A percentile compares a stretch with the other conserved stretches of the same genome.
Conservation (phyloP, 805 yeast genomes). For the Gaillardinia entomophila region DNA sequence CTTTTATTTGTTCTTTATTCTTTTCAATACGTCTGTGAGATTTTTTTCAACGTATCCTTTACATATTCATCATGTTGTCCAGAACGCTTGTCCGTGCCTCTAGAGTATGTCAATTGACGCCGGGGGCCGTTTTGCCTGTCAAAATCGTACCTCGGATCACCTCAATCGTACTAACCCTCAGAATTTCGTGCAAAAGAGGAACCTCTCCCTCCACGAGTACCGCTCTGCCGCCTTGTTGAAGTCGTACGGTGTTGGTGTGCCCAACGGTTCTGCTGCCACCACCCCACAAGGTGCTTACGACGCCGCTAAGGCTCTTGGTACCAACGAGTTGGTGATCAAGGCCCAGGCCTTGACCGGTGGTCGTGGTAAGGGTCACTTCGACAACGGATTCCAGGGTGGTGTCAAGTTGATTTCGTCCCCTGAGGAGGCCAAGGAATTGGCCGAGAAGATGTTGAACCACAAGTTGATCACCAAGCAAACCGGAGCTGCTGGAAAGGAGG, state of each 20-base stretch:
- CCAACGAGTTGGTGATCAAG: slow-evolving; percentile 86
- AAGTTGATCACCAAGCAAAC: slow-evolving; percentile 96
- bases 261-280: slow-evolving; percentile 85
- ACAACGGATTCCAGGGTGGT: slow-evolving; percentile 94
- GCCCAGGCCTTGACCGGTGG: slow-evolving; percentile 99
- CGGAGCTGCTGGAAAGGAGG: slow-evolving; percentile 95
- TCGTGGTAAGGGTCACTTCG: slow-evolving; percentile 98
- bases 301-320: slow-evolving; percentile 69
- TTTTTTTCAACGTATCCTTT: background rate
- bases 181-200: slow-evolving; percentile 47
- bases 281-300: slow-evolving; percentile 84
- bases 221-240: slow-evolving; percentile 86
- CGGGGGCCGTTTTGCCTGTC: background rate
- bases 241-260: slow-evolving; percentile 83
- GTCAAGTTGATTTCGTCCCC: slow-evolving; percentile 83
- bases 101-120: slow-evolving; percentile 39
- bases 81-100: slow-evolving; percentile 38
- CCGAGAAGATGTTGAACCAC: slow-evolving; percentile 86
- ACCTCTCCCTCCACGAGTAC: slow-evolving; percentile 89
- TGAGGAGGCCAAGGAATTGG: slow-evolving; percentile 79
- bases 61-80: slow-evolving; percentile 26
- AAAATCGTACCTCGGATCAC: background rate
- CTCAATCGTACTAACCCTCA: slow-evolving; percentile 13
- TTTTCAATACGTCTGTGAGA: background rate
- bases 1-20: background rate